Evolutionary conservation across 768 basidiomycete species (phyloP).

Genomic region (Podaxis sp.): DNA sequence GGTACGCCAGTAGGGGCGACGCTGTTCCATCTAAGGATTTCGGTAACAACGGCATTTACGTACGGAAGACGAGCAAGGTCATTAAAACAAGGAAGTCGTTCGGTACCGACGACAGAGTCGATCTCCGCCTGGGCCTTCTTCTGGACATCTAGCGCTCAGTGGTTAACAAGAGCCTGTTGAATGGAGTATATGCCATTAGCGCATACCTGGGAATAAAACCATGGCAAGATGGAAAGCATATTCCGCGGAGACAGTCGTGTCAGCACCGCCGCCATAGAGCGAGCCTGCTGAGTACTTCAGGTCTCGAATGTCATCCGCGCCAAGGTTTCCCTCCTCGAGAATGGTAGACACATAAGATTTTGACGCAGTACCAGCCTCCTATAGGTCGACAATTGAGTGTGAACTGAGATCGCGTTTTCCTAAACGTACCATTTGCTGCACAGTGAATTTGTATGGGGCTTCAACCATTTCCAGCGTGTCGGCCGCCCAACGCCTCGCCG

Average conservation of each 20-base stretch:
- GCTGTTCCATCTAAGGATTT: conserved; percentile 49
- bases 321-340: conserved; percentile 36
- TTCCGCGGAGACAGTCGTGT: conserved; percentile 47
- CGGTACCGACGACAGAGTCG: conserved; percentile 38
- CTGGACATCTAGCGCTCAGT: conserved; percentile 40
- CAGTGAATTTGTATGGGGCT: conserved; percentile 43
- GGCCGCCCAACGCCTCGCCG: conserved; percentile 40
- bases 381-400: neutral
- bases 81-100: conserved; percentile 36
- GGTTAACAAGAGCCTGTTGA: neutral
- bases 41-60: conserved; percentile 42
- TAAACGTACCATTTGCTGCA: conserved; percentile 44
- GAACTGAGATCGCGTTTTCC: neutral
- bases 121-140: conserved; percentile 54
- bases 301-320: conserved; percentile 34
- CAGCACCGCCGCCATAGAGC: conserved; percentile 44
- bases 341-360: conserved; percentile 44
- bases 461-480: conserved; percentile 40
- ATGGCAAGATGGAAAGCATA: conserved; percentile 52
- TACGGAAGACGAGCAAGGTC: conserved; percentile 52
- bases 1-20: conserved; percentile 48
- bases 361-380: conserved; percentile 43
- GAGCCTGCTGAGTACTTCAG: conserved; percentile 45
- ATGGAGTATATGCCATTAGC: neutral
- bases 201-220: conserved; percentile 36